These are phyloP conservation scores for Globisporangium alternatum DNA, from an alignment of 352 stramenopile species.

Conservation along the genomic window DNA sequence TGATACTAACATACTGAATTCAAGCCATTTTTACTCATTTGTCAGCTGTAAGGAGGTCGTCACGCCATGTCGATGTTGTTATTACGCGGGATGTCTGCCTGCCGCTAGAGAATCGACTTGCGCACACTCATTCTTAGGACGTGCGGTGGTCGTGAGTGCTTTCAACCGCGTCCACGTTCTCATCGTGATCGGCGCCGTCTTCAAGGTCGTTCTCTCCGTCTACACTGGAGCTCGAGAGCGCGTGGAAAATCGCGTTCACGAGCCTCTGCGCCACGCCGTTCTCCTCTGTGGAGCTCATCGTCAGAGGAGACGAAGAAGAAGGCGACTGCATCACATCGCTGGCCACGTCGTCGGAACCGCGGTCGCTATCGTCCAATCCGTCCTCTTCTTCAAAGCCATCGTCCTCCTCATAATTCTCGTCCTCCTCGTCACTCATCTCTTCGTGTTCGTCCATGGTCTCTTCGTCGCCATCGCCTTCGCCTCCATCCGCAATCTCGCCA, in stretches of 20 bases:
- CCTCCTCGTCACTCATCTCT: constrained; percentile 9
- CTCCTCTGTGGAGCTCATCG: constrained; percentile 4
- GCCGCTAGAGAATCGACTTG: not conserved
- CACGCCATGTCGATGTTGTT: not conserved
- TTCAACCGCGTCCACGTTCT: not conserved
- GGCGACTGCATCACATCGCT: not conserved
- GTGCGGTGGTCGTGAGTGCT: not conserved
- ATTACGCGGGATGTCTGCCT: not conserved
- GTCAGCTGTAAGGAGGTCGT: too few species aligned
- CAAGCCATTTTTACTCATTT: too few species aligned
- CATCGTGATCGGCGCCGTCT: not conserved
- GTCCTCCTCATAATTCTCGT: not conserved
- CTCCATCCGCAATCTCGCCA: constrained; percentile 14
- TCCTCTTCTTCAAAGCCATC: not conserved
- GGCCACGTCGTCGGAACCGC: not conserved
- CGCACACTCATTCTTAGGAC: not conserved
- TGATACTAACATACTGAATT: too few species aligned
- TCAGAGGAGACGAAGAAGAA: not conserved
- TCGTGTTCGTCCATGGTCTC: constrained; percentile 19
- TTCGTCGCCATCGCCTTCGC: constrained; percentile 15
- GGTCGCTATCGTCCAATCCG: not conserved
- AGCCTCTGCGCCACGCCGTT: constrained; percentile 13
- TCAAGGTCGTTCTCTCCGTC: constrained; percentile 13
- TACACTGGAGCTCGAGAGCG: constrained; percentile 5
- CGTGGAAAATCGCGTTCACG: constrained; percentile 13